Evolutionary conservation across 176 grass and related monocot species (phyloP), one percentile per base, ranked within the genome.

Genomic region (Saccharum spontaneum): DNA sequence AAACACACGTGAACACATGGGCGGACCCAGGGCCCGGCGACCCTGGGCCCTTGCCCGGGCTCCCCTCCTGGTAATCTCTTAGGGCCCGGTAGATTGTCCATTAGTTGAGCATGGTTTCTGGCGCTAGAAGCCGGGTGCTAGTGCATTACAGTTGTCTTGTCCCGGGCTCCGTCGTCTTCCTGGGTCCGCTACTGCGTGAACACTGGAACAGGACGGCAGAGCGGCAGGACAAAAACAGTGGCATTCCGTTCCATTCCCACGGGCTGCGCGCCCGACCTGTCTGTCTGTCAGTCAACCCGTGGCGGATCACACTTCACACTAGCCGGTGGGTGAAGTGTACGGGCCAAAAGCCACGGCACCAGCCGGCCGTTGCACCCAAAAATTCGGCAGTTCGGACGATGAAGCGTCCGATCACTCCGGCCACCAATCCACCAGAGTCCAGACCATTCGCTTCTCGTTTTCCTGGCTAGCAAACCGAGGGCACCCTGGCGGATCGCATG

Each of bases 311-410:
- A 18, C 3, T 28, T 33, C 62, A 7, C 14, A 1, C 38, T 24
- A 1, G 39, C 39, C 22, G 6, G 69, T 14, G 40, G 22, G 68
- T 41, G 67, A 13, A 14, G 70, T 31, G 54, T 7, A 5, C 6
- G 4, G 36, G 36, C 36, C 34, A 61, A 71, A 71, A 26, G 80
- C 15, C 24, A 20, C 62, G 61, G 28, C 80, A 61, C 37, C 80
- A 73, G 67, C 68, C 80, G 67, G 17, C 50, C 3, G 80, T 22
- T 82, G 80, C 80, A 71, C 52, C 23, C 0, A 28, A 80, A 55
- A 22, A 39, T 40, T 40, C 13, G 14, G 33, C 8, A 34, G 18
- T 7, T 50, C 3, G 45, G 28, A 12, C 6, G 49, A 20, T 31
- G 67, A 43, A 46, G 52, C 67, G 10, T 55, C 66, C 67, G 36